phyloP scores from a whole-genome alignment of 345 rosid species.

The Ceriops zippeliana region DNA sequence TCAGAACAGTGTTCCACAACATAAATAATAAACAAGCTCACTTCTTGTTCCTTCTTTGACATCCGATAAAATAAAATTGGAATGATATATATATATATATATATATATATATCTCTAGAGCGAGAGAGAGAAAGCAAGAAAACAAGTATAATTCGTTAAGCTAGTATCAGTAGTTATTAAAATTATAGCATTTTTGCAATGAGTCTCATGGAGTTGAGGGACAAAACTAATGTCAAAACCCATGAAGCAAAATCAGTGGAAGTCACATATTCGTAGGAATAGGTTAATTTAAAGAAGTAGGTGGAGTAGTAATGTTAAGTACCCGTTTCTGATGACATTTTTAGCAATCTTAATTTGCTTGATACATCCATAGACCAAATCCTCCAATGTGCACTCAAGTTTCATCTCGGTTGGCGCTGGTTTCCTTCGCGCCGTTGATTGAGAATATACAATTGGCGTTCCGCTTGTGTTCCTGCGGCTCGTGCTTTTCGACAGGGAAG shows the following conservation, averaged over 20 bases:
- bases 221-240: too few species aligned
- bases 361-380: conserved; percentile 57
- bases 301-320: conserved; percentile 8
- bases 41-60: too few species aligned
- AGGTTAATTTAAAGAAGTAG: neutral
- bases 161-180: too few species aligned
- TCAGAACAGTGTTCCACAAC: too few species aligned
- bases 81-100: too few species aligned
- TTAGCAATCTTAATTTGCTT: conserved; percentile 55
- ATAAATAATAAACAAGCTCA: too few species aligned
- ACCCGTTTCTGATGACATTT: conserved; percentile 67
- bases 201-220: too few species aligned
- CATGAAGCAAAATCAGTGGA: neutral
- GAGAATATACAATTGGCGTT: conserved; percentile 64
- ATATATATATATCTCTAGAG: too few species aligned
- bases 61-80: too few species aligned
- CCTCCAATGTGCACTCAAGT: conserved; percentile 83
- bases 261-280: neutral
- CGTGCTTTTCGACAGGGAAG: conserved; percentile 28
- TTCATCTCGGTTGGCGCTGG: conserved; percentile 54
- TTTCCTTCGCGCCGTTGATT: conserved; percentile 50
- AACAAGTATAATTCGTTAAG: too few species aligned
- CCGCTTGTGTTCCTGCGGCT: conserved; percentile 38
- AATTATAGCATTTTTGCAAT: too few species aligned
- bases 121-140: too few species aligned